phyloP scores from a whole-genome alignment of 768 basidiomycete species.

The Lactifluus rugatus region DNA sequence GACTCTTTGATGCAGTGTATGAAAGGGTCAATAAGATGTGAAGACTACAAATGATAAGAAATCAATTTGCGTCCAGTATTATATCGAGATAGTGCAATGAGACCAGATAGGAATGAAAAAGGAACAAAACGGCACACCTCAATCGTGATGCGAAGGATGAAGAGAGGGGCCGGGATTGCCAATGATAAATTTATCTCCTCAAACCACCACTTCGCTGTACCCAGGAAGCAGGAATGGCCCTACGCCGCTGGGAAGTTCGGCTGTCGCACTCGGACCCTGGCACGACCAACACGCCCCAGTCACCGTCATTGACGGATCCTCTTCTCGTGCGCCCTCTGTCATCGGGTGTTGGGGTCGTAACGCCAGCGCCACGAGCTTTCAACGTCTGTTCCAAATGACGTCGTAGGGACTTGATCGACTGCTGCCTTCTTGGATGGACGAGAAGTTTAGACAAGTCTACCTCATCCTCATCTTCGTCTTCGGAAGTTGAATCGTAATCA shows the following conservation, averaged over 20 bases:
- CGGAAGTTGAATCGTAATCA: slow-evolving; percentile 22
- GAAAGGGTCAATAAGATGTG: neutral
- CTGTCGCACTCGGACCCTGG: neutral
- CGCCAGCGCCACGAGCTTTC: neutral
- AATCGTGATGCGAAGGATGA: neutral
- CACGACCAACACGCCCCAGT: slow-evolving; percentile 5
- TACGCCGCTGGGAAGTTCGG: slow-evolving; percentile 2
- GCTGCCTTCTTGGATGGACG: slow-evolving; percentile 60
- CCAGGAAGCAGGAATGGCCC: slow-evolving; percentile 14
- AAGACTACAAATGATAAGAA: neutral
- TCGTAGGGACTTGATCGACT: slow-evolving; percentile 62
- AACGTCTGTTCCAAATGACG: slow-evolving; percentile 40
- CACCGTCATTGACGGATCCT: slow-evolving; percentile 18
- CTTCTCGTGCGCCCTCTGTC: slow-evolving; percentile 10
- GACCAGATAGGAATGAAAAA: neutral
- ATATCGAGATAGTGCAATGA: neutral
- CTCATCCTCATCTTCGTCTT: slow-evolving; percentile 45
- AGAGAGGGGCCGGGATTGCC: neutral
- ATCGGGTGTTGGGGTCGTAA: neutral
- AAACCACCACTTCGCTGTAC: neutral
- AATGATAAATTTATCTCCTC: neutral
- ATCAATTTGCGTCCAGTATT: neutral
- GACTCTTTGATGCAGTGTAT: neutral
- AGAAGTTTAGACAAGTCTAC: slow-evolving; percentile 58
- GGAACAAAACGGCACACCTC: neutral